phyloP scores from a whole-genome alignment of 352 stramenopile genomes.

The Phytophthora sp. region DNA sequence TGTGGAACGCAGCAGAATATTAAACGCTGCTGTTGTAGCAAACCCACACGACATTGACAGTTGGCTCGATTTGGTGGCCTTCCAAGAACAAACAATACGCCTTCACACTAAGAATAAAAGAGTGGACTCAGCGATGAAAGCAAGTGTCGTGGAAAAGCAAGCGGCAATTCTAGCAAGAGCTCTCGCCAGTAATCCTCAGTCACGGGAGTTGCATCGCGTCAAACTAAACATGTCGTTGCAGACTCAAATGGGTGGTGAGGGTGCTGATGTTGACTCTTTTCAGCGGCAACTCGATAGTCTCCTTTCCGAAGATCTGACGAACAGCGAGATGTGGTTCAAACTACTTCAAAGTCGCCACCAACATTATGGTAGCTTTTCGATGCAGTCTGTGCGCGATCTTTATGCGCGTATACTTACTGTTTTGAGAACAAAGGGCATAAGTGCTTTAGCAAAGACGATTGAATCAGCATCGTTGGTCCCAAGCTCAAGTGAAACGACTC shows the following conservation, averaged over 20 bases:
- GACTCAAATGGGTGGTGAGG: conserved; percentile 6
- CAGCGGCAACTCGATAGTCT: conserved; percentile 54
- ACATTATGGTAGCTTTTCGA: conserved; percentile 76
- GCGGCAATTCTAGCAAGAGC: conserved; percentile 63
- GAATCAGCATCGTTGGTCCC: background rate
- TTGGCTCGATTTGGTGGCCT: conserved; percentile 80
- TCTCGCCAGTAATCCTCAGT: conserved; percentile 53
- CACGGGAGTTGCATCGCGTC: conserved; percentile 47
- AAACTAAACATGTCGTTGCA: conserved; percentile 62
- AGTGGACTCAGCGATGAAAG: conserved; percentile 24
- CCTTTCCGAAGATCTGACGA: conserved; percentile 56
- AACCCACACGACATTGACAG: conserved; percentile 48
- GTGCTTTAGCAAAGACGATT: background rate
- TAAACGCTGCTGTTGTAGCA: conserved; percentile 47
- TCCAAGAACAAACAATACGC: conserved; percentile 67
- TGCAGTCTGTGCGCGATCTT: conserved; percentile 68
- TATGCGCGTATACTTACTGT: conserved; percentile 71
- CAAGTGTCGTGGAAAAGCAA: conserved; percentile 70
- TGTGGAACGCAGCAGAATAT: conserved; percentile 54
- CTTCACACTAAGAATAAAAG: conserved; percentile 42
- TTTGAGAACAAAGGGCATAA: conserved; percentile 42
- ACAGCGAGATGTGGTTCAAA: conserved; percentile 61
- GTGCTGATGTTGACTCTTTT: conserved; percentile 38
- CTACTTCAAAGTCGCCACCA: conserved; percentile 57
- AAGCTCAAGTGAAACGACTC: background rate